Evolutionary conservation across 805 yeast genomes (phyloP), one percentile per base, ranked within the genome.

Genomic region (Wickerhamomyces queroliae): DNA sequence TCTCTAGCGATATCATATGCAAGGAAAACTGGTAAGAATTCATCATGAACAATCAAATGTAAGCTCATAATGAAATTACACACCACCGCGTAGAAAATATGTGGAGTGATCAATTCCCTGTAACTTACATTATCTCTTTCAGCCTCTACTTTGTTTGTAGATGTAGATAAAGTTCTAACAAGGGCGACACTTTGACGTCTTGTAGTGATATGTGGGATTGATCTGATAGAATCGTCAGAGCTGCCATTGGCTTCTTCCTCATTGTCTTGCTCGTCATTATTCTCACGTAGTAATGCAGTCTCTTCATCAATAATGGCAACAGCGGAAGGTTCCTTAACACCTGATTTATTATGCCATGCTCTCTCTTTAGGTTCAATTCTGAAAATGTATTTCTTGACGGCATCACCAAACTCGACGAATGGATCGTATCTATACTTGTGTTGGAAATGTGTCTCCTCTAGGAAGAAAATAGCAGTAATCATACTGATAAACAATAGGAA

Each of bases 21-120:
- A 13, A 78, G 59, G 39, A 70, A 70, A 3, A 78, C 69, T 1
- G 84, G 83, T 32, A 78, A 50, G 39, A 78, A 72, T 52, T 77
- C 82, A 25, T 70, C 67, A 50, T 61, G 74, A 5, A 74, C 76
- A 13, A 72, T 59, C 11, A 61, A 52, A 50, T 73, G 79, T 36
- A 74, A 63, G n/a, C 76, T 61, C 47, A 69, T 52, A 19, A 66
- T 50, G 37, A 73, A 67, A 49, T 55, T 69, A 53, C 55, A 69
- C 41, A 55, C 54, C 11, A 61, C 58, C 8, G 65, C 65, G 34
- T 61, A 61, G 36, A 61, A 56, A 11, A 56, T 60, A 17, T 57
- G 52, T 19, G 63, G 58, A 11, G 53, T 53, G 9, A 60, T 44
- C 13, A 62, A 45, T 37, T 49, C 56, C 29, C 49, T 55, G 20